Evolutionary conservation across 805 yeast genomes (phyloP), one percentile per base, ranked within the genome.

Genomic region (Metschnikowia rubicola): DNA sequence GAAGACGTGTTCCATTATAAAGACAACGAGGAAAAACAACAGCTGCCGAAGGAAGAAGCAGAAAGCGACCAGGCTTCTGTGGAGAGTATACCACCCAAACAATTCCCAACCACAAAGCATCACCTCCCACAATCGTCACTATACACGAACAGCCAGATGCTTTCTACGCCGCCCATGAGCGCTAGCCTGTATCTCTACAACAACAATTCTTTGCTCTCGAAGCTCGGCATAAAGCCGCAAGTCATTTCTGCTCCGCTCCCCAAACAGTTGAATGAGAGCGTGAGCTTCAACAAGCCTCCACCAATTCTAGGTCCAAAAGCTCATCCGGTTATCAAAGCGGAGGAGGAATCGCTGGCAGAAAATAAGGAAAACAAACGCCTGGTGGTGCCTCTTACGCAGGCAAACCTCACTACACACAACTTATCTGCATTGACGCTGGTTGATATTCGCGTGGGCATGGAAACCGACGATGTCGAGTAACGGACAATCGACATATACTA

Each of bases 141-240:
- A 21, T 71, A 70, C 47, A 57, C 72, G 9, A 67, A 66, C 44
- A 69, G 73, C 41, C 54, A 62, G 29, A 48, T 69, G 1, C 45
- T 70, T 9, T 21, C 60, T 6, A 55, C 54, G 39, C 46, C 53
- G 12, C 52, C 56, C 1, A 44, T 59, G 4, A 48, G 62, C 8
- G 56, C 65, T 8, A 49, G 60, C 32, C 63, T 74, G 26, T 68
- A 66, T 41, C 48, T 67, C n/a, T 64, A 64, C 38, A 55, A 67
- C 17, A 70, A 68, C 51, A 65, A 58, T 43, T 64, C 75, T 3
- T 55, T 70, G 15, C 59, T 72, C 29, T 63, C 71, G 6, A 66
- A 64, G 45, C 51, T 72, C 15, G 77, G 77, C 1, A 70, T 72
- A 33, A 57, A 61, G 45, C 76, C 77, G 0, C 75, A 70, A 51